These are phyloP conservation scores for Annulohypoxylon moriforme DNA, from an alignment of 495 filamentous ascomycete genomes.

Conservation along the genomic window DNA sequence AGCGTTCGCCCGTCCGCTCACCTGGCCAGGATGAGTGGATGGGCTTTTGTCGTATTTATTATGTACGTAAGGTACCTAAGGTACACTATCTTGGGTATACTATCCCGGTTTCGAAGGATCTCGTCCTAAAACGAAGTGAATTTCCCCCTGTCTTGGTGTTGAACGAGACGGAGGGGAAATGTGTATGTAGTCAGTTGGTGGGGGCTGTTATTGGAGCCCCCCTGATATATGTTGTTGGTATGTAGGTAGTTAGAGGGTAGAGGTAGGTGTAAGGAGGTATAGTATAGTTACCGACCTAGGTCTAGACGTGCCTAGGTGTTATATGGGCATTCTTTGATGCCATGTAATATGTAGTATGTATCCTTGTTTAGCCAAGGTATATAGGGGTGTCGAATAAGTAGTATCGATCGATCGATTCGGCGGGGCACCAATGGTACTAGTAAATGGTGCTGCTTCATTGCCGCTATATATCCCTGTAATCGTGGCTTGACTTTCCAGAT, in stretches of 20 bases:
- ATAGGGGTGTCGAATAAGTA: background rate
- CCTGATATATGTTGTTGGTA: background rate
- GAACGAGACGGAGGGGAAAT: background rate
- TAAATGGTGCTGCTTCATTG: background rate
- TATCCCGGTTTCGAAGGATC: background rate
- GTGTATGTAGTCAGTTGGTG: background rate
- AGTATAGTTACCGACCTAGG: background rate
- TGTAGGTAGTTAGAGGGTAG: background rate
- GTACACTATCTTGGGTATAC: background rate
- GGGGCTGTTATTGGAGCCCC: background rate
- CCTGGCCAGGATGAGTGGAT: constrained; percentile 24
- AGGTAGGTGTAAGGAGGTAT: background rate
- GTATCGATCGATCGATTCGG: background rate
- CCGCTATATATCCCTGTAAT: background rate
- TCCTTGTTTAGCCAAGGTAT: background rate
- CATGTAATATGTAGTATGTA: background rate
- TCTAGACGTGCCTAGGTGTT: background rate
- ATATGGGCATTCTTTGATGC: background rate
- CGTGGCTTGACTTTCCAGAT: background rate
- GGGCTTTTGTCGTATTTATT: background rate
- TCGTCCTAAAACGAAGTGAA: background rate
- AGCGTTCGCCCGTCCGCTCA: constrained; percentile 11
- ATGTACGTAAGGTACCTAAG: background rate
- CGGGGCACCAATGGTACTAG: background rate
- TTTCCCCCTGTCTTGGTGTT: background rate